Percentiles rank a stretch among this genome's conserved stretches.
phyloP scores from a whole-genome alignment of 2,329 filamentous ascomycete genomes.

The Pseudocercospora cruenta region DNA sequence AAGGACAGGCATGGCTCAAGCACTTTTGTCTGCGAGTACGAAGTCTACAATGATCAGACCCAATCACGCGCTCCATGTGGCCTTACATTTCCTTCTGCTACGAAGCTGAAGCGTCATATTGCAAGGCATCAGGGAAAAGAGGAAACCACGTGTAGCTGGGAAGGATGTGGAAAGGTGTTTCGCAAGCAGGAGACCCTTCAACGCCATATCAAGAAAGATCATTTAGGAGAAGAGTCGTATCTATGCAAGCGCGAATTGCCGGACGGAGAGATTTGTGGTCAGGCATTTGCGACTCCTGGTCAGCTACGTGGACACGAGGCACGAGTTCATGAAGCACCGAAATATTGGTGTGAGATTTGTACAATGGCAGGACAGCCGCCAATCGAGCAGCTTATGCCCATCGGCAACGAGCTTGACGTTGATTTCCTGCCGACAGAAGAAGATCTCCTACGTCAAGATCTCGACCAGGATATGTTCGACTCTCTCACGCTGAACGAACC shows the following conservation, averaged over 20 bases:
- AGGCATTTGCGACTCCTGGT: conserved; percentile 73
- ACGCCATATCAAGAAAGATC: conserved; percentile 76
- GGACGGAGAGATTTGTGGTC: conserved; percentile 61
- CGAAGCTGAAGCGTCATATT: conserved; percentile 74
- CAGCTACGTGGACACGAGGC: conserved; percentile 73
- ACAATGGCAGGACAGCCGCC: conserved; percentile 34
- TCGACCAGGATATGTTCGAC: conserved; percentile 21
- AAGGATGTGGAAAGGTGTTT: conserved; percentile 80
- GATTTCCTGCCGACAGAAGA: conserved; percentile 28
- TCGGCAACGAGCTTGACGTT: conserved; percentile 26
- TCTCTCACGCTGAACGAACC: conserved; percentile 25
- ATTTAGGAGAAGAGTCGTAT: conserved; percentile 73
- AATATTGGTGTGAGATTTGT: conserved; percentile 79
- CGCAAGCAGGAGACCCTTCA: conserved; percentile 85
- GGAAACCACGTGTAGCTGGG: conserved; percentile 42
- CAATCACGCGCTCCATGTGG: conserved; percentile 61
- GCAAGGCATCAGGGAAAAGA: conserved; percentile 79
- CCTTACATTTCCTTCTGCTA: conserved; percentile 80
- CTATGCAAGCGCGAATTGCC: conserved; percentile 64
- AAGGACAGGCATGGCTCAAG: conserved; percentile 79
- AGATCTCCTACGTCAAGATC: conserved; percentile 21
- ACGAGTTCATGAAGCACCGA: conserved; percentile 67
- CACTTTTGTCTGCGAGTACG: conserved; percentile 70
- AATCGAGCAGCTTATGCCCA: conserved; percentile 10
- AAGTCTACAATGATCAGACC: conserved; percentile 24